Percentiles rank a stretch among this genome's conserved stretches.
phyloP scores from a whole-genome alignment of 352 stramenopile species.

The Phytophthora nicotianae region DNA sequence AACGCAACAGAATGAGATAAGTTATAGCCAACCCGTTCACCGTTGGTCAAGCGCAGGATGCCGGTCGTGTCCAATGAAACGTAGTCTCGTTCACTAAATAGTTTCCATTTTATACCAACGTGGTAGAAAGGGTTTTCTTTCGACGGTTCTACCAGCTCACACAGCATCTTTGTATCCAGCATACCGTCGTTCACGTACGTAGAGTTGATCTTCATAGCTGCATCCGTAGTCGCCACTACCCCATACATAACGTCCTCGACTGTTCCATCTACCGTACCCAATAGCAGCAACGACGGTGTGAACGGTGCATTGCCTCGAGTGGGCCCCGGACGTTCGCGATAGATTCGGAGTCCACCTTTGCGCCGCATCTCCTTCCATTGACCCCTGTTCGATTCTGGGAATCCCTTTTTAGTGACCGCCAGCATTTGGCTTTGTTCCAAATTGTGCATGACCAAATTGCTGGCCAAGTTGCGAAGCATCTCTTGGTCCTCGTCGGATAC shows the following conservation, averaged over 20 bases:
- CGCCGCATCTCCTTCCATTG: conserved; percentile 42
- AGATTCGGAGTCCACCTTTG: conserved; percentile 33
- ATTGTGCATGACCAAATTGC: conserved; percentile 33
- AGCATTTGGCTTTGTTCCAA: conserved; percentile 37
- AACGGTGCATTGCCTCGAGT: conserved; percentile 4
- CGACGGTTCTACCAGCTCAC: conserved; percentile 31
- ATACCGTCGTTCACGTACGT: conserved; percentile 47
- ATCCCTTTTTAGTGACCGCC: conserved; percentile 36
- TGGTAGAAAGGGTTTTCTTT: conserved; percentile 44
- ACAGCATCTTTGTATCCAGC: conserved; percentile 49
- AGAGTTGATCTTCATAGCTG: conserved; percentile 47
- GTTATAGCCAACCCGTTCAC: conserved; percentile 46
- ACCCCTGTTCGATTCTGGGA: conserved; percentile 14
- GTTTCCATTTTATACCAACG: conserved; percentile 47
- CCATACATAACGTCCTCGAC: conserved; percentile 71
- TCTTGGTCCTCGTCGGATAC: conserved; percentile 20
- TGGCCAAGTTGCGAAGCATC: conserved; percentile 29
- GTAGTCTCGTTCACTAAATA: conserved; percentile 48
- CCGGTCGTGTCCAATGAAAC: conserved; percentile 49
- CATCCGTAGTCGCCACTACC: conserved; percentile 32
- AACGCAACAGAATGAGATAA: conserved; percentile 53
- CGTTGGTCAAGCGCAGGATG: conserved; percentile 19
- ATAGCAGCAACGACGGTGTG: conserved; percentile 46
- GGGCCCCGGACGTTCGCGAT: conserved; percentile 23
- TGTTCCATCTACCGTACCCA: conserved; percentile 44